Base-by-base conservation (phyloP, 2,329 filamentous ascomycete genomes). In the Ascochyta lentis region DNA sequence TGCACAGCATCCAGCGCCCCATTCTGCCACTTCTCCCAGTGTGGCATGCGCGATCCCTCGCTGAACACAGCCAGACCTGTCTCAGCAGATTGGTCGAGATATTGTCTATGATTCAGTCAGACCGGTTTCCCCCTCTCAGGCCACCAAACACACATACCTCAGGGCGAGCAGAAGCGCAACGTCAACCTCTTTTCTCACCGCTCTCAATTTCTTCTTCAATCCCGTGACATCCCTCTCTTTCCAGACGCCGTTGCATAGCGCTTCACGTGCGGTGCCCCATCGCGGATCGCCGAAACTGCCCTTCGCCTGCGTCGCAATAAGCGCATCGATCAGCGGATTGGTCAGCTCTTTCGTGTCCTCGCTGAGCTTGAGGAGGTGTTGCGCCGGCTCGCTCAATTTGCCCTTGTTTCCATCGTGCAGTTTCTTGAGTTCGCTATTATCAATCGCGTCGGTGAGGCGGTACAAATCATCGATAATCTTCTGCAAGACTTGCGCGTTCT, bases 201-300 rank as follows among this genome's bases (percentile, higher is more conserved):
- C 41, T 7, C 61, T 45, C 16, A 70, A 45, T 46, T 63, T 68
- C 61, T 70, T 70, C 58, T 69, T 68, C 19, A 63, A 44, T 7
- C 46, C 58, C 6, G 61, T 66, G 43, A 71, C 55, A n/a, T 70
- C 63, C 45, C 67, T 65, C 54, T 71, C 65, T 44, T 69, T 71
- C 67, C 65, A 65, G 53, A 47, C 78, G 1, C 55, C 59, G 72
- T 24, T 78, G 78, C 62, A 56, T 19, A 72, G 45, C 19, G 65
- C 67, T n/a, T 71, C 66, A 22, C 66, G 49, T 15, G 59, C 54
- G 8, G 64, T 68, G 15, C 50, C 39, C 64, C 65, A 70, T 44
- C 55, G 50, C 33, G 61, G 55, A 40, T 71, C 67, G 24, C 56
- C 57, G 27, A 56, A 64, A 19, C 57, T 62, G 12, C 62, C 61